Evolutionary conservation across 2,329 filamentous ascomycete genomes (phyloP).

Genomic region (Neoscytalidium dimidiatum): DNA sequence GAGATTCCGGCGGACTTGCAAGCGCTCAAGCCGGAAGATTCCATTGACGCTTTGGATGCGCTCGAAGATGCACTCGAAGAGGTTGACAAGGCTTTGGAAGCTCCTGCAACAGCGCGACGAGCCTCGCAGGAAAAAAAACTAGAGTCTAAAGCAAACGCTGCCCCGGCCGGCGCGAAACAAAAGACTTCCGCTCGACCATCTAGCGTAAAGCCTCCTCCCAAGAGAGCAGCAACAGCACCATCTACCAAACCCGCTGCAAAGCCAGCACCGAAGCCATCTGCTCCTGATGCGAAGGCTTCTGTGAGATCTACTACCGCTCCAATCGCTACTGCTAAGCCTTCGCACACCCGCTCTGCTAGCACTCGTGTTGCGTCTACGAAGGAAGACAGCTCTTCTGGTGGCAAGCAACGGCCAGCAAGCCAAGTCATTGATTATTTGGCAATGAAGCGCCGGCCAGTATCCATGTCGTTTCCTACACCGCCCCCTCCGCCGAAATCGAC

Average conservation of each 20-base stretch:
- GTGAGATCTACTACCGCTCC: neutral
- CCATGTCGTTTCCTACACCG: slow-evolving; percentile 49
- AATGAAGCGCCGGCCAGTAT: slow-evolving; percentile 50
- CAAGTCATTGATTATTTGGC: slow-evolving; percentile 36
- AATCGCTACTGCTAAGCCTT: neutral
- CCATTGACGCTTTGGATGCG: slow-evolving; percentile 53
- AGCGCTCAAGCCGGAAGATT: slow-evolving; percentile 45
- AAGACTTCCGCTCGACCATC: neutral
- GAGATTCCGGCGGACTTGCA: slow-evolving; percentile 27
- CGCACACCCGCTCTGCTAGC: slow-evolving; percentile 11
- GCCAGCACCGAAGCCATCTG: slow-evolving; percentile 3
- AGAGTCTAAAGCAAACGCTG: neutral
- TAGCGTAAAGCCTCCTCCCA: neutral
- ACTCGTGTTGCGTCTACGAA: slow-evolving; percentile 9
- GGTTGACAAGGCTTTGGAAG: slow-evolving; percentile 42
- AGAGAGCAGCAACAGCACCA: neutral
- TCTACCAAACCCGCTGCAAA: neutral
- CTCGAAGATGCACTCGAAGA: slow-evolving; percentile 55
- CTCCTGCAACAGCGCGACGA: slow-evolving; percentile 21
- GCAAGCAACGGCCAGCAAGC: slow-evolving; percentile 6
- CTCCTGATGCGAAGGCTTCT: neutral
- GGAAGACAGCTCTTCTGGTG: neutral
- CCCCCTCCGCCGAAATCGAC: slow-evolving; percentile 51
- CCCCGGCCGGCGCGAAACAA: neutral
- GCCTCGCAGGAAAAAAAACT: slow-evolving; percentile 27